These are phyloP conservation scores for Verticillium tricorpus DNA, from an alignment of 2,329 filamentous ascomycete genomes.

Conservation along the genomic window DNA sequence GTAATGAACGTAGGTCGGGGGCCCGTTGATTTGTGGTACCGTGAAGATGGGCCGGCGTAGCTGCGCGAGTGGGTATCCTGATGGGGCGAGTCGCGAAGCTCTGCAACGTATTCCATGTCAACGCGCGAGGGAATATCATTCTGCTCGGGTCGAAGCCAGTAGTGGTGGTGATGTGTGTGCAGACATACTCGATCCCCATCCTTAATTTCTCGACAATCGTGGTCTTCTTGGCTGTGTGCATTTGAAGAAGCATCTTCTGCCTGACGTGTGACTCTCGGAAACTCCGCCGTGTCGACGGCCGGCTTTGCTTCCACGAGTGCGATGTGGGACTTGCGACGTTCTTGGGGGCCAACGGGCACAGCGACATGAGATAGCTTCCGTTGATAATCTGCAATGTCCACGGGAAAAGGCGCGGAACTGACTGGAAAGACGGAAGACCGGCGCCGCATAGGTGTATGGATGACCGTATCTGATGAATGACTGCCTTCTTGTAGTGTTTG, in stretches of 20 bases:
- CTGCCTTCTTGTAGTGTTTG: not conserved
- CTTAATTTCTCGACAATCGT: not conserved
- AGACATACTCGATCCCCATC: conserved; percentile 34
- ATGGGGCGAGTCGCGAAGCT: conserved; percentile 11
- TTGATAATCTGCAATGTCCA: not conserved
- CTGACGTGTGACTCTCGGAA: not conserved
- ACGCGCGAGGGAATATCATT: not conserved
- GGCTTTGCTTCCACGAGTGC: not conserved
- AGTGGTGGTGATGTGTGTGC: conserved; percentile 59
- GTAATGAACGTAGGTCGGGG: too few species aligned
- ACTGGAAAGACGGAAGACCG: conserved; percentile 8
- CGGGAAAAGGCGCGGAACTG: not conserved
- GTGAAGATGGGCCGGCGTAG: conserved; percentile 19
- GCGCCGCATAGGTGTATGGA: conserved; percentile 26
- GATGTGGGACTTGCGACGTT: not conserved
- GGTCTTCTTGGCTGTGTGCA: not conserved
- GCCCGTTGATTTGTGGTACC: conserved; percentile 10
- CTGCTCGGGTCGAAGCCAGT: conserved; percentile 42
- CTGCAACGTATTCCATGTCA: conserved; percentile 20
- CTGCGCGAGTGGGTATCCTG: conserved; percentile 21
- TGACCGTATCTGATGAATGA: conserved; percentile 31
- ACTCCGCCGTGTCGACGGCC: not conserved
- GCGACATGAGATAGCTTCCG: not conserved
- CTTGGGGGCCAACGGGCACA: not conserved
- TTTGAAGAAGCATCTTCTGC: not conserved